Evolutionary conservation across 202 grass and related monocot genomes (phyloP).

Genomic region (Setaria viridis): DNA sequence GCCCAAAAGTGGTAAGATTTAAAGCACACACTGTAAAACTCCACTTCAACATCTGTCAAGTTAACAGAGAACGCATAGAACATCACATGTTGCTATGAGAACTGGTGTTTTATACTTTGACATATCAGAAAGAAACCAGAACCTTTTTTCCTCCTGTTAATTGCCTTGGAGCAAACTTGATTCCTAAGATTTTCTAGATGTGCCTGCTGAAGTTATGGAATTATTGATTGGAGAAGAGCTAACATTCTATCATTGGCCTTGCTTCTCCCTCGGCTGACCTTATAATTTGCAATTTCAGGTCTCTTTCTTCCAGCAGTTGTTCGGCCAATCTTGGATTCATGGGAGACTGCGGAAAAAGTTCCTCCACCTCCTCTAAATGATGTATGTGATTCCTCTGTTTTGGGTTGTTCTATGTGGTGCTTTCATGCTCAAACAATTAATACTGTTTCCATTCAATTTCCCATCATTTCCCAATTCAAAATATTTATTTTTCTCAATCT

Average conservation of each 20-base stretch:
- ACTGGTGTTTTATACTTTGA: background rate
- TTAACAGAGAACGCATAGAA: background rate
- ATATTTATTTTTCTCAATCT: background rate
- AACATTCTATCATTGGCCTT: background rate
- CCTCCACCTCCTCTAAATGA: constrained; percentile 74
- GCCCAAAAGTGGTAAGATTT: background rate
- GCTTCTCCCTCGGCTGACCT: constrained; percentile 24
- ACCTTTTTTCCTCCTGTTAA: background rate
- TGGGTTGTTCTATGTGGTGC: background rate
- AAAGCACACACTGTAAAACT: background rate
- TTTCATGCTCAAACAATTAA: background rate
- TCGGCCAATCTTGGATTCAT: constrained; percentile 92
- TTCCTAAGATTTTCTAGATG: constrained; percentile 4
- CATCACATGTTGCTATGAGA: background rate
- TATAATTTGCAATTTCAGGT: constrained; percentile 62
- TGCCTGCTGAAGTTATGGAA: background rate
- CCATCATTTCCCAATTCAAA: background rate
- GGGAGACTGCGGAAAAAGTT: constrained; percentile 73
- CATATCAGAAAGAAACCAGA: background rate
- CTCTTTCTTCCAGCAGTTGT: constrained; percentile 94
- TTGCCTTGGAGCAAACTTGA: background rate
- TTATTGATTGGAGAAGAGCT: background rate
- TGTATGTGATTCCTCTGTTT: constrained; percentile 51
- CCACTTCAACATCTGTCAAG: background rate
- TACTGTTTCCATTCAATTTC: background rate